Conservation (phyloP, 2,329 filamentous ascomycete genomes). For the Sporothrix variecibatus region DNA sequence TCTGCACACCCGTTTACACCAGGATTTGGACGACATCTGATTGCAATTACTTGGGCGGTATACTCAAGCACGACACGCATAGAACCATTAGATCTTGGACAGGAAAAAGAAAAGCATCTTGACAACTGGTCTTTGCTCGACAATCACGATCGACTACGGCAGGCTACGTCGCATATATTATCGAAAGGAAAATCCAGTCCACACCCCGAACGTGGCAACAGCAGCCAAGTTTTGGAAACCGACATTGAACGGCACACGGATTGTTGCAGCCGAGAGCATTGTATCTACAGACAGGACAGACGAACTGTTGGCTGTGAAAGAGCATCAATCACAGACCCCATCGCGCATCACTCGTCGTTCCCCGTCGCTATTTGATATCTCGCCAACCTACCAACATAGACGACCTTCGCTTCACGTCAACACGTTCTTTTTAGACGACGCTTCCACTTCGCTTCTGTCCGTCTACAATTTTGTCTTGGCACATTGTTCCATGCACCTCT, state of each 20-base stretch:
- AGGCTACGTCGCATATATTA: too few species aligned
- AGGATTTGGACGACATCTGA: background rate
- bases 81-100: background rate
- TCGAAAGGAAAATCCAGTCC: background rate
- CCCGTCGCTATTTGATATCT: background rate
- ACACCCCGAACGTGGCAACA: background rate
- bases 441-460: background rate
- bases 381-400: background rate
- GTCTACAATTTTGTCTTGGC: constrained; percentile 15
- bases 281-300: background rate
- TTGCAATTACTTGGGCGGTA: background rate
- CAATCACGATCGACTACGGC: background rate
- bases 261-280: background rate
- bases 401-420: background rate
- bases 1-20: background rate
- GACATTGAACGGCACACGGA: background rate
- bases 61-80: background rate
- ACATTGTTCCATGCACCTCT: background rate
- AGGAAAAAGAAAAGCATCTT: background rate
- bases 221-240: background rate
- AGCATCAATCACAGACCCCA: background rate
- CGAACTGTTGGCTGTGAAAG: background rate
- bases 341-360: background rate
- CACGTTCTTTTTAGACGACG: background rate
- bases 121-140: background rate